Evolutionary conservation across 768 basidiomycete genomes (phyloP).

Genomic region (Termitomyces eurrhizus): DNA sequence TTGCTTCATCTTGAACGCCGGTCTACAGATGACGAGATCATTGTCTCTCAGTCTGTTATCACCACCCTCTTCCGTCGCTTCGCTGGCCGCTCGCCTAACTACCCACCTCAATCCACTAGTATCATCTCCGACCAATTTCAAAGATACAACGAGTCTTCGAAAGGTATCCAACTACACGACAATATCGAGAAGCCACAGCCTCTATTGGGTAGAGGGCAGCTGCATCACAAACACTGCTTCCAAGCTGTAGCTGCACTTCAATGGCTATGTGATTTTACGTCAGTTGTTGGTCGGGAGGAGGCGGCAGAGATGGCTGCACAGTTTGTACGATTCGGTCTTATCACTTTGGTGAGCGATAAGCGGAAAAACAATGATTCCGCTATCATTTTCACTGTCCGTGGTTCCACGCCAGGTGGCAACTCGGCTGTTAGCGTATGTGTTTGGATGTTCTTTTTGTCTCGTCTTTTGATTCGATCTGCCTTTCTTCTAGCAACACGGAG

Average conservation of each 20-base stretch:
- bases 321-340: slow-evolving; percentile 92
- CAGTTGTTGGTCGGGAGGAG: slow-evolving; percentile 92
- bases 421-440: slow-evolving; percentile 65
- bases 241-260: slow-evolving; percentile 84
- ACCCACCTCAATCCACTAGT: slow-evolving; percentile 40
- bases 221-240: slow-evolving; percentile 71
- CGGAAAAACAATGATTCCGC: slow-evolving; percentile 89
- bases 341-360: slow-evolving; percentile 86
- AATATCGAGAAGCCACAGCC: slow-evolving; percentile 63
- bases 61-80: slow-evolving; percentile 96
- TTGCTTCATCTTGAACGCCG: slow-evolving; percentile 95
- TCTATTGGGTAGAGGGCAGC: slow-evolving; percentile 42
- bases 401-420: slow-evolving; percentile 69
- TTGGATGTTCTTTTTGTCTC: slow-evolving; percentile 4
- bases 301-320: slow-evolving; percentile 98
- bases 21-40: slow-evolving; percentile 93
- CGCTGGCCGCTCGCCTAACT: slow-evolving; percentile 83
- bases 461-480: slow-evolving; percentile 12
- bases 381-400: slow-evolving; percentile 89
- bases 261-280: slow-evolving; percentile 98
- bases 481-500: slow-evolving; percentile 73
- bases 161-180: slow-evolving; percentile 69
- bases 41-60: slow-evolving; percentile 90
- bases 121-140: slow-evolving; percentile 58
- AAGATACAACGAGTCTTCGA: slow-evolving; percentile 76